Conservation (phyloP, 805 yeast genomes). For the Teunomyces barrocoloradensis region DNA sequence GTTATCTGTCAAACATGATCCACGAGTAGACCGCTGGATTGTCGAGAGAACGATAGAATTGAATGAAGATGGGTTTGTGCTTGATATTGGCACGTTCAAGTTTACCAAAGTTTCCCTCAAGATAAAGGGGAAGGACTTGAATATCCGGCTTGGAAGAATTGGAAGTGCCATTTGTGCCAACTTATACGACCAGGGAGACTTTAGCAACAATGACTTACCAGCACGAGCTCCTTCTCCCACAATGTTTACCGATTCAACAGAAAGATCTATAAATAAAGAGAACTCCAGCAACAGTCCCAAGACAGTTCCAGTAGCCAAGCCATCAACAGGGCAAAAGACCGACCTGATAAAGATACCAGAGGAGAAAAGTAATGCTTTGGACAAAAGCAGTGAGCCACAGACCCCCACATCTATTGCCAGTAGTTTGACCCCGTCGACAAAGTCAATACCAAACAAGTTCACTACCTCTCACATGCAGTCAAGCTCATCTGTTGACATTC, state of each 20-base stretch:
- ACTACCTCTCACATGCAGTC: background rate
- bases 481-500: background rate
- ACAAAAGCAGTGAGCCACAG: constrained; percentile 3
- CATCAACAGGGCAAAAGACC: background rate
- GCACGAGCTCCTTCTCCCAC: constrained; percentile 19
- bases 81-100: constrained; percentile 49
- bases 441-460: background rate
- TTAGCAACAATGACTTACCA: constrained; percentile 4
- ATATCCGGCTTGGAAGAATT: constrained; percentile 24
- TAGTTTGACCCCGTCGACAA: background rate
- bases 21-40: constrained; percentile 32
- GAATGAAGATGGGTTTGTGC: constrained; percentile 55
- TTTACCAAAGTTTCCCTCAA: constrained; percentile 45
- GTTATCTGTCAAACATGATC: constrained; percentile 20
- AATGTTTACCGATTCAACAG: constrained; percentile 13
- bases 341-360: constrained; percentile 1
- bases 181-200: constrained; percentile 12
- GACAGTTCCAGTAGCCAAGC: background rate
- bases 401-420: background rate
- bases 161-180: constrained; percentile 33
- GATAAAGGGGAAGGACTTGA: constrained; percentile 11
- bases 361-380: background rate
- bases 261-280: background rate
- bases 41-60: constrained; percentile 43
- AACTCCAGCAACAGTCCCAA: background rate